phyloP scores from a whole-genome alignment of 306 rosid genomes.

The Rosa persica region DNA sequence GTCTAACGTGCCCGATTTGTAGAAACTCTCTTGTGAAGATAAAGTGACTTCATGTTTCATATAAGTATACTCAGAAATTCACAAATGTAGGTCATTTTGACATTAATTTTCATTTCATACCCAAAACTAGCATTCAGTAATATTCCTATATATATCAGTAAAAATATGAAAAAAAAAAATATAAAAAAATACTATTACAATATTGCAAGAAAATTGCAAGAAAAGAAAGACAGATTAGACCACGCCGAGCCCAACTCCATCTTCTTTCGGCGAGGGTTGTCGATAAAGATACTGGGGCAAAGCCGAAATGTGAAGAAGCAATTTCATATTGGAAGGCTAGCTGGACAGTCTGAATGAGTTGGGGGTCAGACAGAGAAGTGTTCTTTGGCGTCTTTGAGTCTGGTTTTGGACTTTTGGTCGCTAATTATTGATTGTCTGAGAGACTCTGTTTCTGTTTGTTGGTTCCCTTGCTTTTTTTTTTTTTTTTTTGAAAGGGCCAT shows the following conservation, averaged over 20 bases:
- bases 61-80: background rate
- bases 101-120: background rate
- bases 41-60: background rate
- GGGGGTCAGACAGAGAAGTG: background rate
- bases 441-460: no score
- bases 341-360: background rate
- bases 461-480: no score
- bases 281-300: background rate
- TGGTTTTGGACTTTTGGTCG: no score
- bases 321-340: background rate
- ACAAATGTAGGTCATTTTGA: background rate
- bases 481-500: no score
- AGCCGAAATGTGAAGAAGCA: conserved; percentile 7
- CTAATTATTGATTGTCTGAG: no score
- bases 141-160: no score
- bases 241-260: background rate
- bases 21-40: conserved; percentile 11
- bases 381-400: background rate
- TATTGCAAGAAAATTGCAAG: background rate
- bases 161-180: background rate
- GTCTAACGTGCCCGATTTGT: conserved; percentile 21
- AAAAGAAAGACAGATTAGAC: background rate
- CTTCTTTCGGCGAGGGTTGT: background rate
- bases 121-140: no score
- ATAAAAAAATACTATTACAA: background rate